A percentile compares a stretch with the other conserved stretches of the same genome.
phyloP scores from a whole-genome alignment of 148 eudicot genomes.

The Fagopyrum esculentum region DNA sequence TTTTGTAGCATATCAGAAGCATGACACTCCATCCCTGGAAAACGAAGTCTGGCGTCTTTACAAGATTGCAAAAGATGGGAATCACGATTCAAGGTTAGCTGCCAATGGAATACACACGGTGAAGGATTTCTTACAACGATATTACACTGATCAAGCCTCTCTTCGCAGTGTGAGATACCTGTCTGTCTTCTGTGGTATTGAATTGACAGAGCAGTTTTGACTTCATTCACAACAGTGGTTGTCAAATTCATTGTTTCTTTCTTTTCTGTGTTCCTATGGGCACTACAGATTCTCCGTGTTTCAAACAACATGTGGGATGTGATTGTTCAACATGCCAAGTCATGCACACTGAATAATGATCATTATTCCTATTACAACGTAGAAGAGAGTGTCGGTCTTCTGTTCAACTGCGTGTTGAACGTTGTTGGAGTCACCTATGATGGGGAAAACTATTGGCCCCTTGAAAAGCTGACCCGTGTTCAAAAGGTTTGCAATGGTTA shows the following conservation, averaged over 20 bases:
- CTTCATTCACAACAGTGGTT: not conserved
- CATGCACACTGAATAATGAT: slow-evolving; percentile 34
- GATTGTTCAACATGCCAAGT: slow-evolving; percentile 36
- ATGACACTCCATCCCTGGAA: slow-evolving; percentile 45
- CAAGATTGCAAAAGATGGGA: slow-evolving; percentile 62
- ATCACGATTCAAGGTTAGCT: slow-evolving; percentile 38
- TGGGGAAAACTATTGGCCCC: slow-evolving; percentile 25
- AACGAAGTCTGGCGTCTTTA: slow-evolving; percentile 83
- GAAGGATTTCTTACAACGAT: slow-evolving; percentile 32
- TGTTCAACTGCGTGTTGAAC: slow-evolving; percentile 35
- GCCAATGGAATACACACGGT: slow-evolving; percentile 39
- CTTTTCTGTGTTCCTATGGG: not conserved
- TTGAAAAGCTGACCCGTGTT: slow-evolving; percentile 19
- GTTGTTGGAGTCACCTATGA: slow-evolving; percentile 36
- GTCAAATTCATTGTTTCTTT: too few relatives aligned
- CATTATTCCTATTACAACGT: slow-evolving; percentile 19
- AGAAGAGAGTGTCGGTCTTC: slow-evolving; percentile 19
- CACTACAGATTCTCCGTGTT: slow-evolving; percentile 32
- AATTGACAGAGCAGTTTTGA: too few relatives aligned
- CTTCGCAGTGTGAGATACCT: slow-evolving; percentile 6
- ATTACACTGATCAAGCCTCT: slow-evolving; percentile 4
- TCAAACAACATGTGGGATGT: slow-evolving; percentile 36
- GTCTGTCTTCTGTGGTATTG: too few relatives aligned
- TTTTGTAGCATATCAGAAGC: slow-evolving; percentile 64
- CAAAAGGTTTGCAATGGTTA: slow-evolving; percentile 27